These are phyloP conservation scores for Globisporangium rhizosaccharum DNA, from an alignment of 352 stramenopile genomes.

Conservation along the genomic window DNA sequence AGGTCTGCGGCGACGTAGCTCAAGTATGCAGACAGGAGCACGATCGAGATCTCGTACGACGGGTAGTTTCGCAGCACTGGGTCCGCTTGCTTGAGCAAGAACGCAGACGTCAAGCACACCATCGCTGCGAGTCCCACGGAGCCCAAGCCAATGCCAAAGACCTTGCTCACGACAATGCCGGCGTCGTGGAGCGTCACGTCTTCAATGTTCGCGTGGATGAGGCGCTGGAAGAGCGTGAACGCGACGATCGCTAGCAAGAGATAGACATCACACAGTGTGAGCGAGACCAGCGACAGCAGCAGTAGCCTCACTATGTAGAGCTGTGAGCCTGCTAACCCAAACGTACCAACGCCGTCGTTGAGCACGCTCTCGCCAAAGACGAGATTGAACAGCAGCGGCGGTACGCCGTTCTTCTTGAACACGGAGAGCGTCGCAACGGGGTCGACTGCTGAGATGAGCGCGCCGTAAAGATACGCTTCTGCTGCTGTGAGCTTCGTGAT, in stretches of 20 bases:
- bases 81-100: constrained; percentile 76
- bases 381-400: constrained; percentile 91
- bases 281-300: constrained; percentile 9
- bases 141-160: constrained; percentile 79
- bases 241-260: constrained; percentile 60
- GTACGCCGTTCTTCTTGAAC: constrained; percentile 89
- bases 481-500: constrained; percentile 81
- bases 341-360: constrained; percentile 91
- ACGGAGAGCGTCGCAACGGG: constrained; percentile 91
- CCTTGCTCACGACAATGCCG: constrained; percentile 72
- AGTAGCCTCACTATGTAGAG: constrained; percentile 3
- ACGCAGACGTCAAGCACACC: constrained; percentile 75
- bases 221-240: constrained; percentile 76
- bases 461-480: constrained; percentile 90
- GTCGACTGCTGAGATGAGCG: constrained; percentile 92
- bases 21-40: constrained; percentile 75
- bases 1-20: constrained; percentile 79
- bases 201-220: constrained; percentile 64
- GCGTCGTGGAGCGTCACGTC: constrained; percentile 74
- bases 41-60: constrained; percentile 85
- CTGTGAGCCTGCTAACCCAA: no score
- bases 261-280: not conserved
- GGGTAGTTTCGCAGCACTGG: constrained; percentile 68
- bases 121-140: constrained; percentile 67
- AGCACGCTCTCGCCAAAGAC: constrained; percentile 95